Conservation (phyloP, 495 filamentous ascomycete genomes). For the Penicillium turbatum region DNA sequence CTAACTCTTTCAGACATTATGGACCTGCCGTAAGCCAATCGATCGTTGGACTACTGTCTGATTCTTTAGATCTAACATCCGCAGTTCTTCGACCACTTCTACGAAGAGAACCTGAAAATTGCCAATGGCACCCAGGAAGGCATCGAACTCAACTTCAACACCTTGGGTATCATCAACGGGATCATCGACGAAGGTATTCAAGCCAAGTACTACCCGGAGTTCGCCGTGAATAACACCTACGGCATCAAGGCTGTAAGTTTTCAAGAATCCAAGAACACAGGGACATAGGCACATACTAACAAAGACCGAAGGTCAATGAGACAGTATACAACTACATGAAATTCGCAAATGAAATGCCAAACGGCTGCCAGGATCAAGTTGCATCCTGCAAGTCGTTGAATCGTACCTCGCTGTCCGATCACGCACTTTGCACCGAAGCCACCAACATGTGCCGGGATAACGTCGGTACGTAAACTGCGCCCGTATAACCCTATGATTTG, state of each 20-base stretch:
- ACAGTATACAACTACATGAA: slow-evolving; percentile 48
- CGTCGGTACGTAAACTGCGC: slow-evolving; percentile 36
- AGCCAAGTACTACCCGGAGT: slow-evolving; percentile 59
- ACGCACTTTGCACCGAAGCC: slow-evolving; percentile 38
- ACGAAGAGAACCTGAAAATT: slow-evolving; percentile 56
- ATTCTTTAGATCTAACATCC: slow-evolving; percentile 23
- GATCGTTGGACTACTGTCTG: slow-evolving; percentile 34
- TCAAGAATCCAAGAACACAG: slow-evolving; percentile 22
- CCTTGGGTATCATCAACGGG: slow-evolving; percentile 59
- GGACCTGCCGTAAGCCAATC: slow-evolving; percentile 42
- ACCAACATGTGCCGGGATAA: slow-evolving; percentile 40
- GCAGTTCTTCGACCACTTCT: slow-evolving; percentile 52
- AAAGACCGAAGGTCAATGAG: slow-evolving; percentile 46
- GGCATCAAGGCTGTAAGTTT: slow-evolving; percentile 58
- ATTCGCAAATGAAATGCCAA: slow-evolving; percentile 46
- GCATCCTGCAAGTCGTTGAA: slow-evolving; percentile 44
- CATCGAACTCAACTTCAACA: slow-evolving; percentile 44
- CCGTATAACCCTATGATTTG: background rate
- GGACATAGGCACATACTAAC: slow-evolving; percentile 8
- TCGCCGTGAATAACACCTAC: slow-evolving; percentile 71
- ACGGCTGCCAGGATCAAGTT: slow-evolving; percentile 59
- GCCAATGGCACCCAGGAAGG: slow-evolving; percentile 38
- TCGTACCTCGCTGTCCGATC: slow-evolving; percentile 39
- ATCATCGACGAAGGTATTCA: slow-evolving; percentile 72
- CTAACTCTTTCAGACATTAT: slow-evolving; percentile 35